phyloP scores from a whole-genome alignment of 352 stramenopile species.

The Phytophthora megakarya region DNA sequence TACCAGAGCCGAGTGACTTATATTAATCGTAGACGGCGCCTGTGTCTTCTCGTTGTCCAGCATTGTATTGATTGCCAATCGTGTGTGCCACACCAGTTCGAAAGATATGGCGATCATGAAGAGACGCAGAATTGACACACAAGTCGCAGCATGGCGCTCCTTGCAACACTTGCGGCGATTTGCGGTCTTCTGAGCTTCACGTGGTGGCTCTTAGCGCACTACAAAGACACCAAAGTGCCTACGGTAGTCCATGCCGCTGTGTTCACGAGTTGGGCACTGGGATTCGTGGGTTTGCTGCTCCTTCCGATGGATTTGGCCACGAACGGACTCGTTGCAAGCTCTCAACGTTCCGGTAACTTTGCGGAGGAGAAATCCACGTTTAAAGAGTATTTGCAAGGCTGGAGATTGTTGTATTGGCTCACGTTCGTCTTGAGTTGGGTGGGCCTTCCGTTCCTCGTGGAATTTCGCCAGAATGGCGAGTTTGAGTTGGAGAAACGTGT shows the following conservation, averaged over 20 bases:
- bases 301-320: constrained; percentile 64
- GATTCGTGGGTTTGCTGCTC: constrained; percentile 64
- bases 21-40: no score
- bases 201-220: constrained; percentile 63
- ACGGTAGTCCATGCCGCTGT: constrained; percentile 44
- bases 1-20: no score
- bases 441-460: constrained; percentile 61
- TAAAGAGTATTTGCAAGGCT: constrained; percentile 38
- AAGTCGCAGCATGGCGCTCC: constrained; percentile 40
- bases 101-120: constrained; percentile 15
- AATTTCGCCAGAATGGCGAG: constrained; percentile 68
- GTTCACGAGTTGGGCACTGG: constrained; percentile 63
- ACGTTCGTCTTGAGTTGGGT: constrained; percentile 73
- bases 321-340: constrained; percentile 36
- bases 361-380: constrained; percentile 7
- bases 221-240: constrained; percentile 54
- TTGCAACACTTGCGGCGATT: constrained; percentile 50
- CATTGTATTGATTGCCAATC: no score
- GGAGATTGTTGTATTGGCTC: constrained; percentile 69
- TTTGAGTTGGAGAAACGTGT: constrained; percentile 51
- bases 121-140: constrained; percentile 20
- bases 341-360: neutral
- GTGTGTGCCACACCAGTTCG: neutral
- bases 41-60: no score
- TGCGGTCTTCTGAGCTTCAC: constrained; percentile 58